Conservation (phyloP, 2,329 filamentous ascomycete genomes). For the Trichoderma guizhouense region DNA sequence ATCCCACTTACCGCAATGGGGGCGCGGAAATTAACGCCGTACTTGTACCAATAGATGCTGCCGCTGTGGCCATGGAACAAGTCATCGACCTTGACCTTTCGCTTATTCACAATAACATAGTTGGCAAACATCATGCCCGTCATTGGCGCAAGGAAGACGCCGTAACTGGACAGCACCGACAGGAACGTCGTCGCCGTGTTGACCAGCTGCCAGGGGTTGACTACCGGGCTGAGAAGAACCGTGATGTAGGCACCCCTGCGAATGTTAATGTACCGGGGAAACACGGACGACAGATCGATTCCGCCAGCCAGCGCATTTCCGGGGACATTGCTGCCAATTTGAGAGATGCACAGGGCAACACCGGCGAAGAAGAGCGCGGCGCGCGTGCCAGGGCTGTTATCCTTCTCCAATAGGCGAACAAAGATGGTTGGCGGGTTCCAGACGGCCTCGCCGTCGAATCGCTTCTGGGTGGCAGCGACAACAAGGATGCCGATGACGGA, state of each 20-base stretch:
- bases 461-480: constrained; percentile 38
- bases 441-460: constrained; percentile 34
- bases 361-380: constrained; percentile 40
- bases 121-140: constrained; percentile 39
- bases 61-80: constrained; percentile 31
- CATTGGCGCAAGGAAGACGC: constrained; percentile 39
- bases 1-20: constrained; percentile 32
- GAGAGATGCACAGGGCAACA: constrained; percentile 34
- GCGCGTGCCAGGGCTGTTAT: constrained; percentile 33
- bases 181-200: constrained; percentile 37
- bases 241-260: constrained; percentile 38
- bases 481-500: constrained; percentile 41
- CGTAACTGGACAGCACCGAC: constrained; percentile 36
- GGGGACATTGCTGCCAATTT: constrained; percentile 38
- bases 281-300: constrained; percentile 38
- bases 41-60: constrained; percentile 40
- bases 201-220: constrained; percentile 40
- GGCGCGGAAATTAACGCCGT: constrained; percentile 41
- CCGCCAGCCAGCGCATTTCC: constrained; percentile 39
- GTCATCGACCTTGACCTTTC: constrained; percentile 36
- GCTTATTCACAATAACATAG: constrained; percentile 33
- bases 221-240: constrained; percentile 34
- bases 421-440: constrained; percentile 40
- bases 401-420: constrained; percentile 30
- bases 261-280: constrained; percentile 38